phyloP scores from a whole-genome alignment of 306 rosid species.

The Cajanus cajan region DNA sequence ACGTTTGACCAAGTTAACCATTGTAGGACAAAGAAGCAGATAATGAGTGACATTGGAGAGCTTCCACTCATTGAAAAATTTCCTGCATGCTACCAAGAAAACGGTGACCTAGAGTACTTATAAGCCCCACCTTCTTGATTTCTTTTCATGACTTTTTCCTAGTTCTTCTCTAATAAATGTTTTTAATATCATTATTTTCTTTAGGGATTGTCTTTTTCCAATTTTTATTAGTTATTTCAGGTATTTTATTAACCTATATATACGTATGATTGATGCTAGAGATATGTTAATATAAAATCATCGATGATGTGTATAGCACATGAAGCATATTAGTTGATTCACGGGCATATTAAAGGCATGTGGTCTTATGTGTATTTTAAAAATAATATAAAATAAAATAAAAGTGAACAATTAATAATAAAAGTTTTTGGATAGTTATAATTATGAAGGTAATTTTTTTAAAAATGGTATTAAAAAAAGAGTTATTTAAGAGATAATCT shows the following conservation, averaged over 20 bases:
- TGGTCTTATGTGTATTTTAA: no score
- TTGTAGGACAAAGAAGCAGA: neutral
- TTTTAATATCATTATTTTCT: neutral
- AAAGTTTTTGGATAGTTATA: no score
- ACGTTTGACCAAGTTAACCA: conserved; percentile 11
- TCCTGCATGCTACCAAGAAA: neutral
- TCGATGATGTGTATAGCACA: no score
- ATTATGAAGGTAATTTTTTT: no score
- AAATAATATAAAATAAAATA: no score
- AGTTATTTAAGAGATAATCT: no score
- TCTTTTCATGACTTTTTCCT: neutral
- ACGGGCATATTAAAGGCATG: no score
- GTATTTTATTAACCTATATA: neutral
- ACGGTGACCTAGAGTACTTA: neutral
- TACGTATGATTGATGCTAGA: no score
- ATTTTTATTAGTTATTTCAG: neutral
- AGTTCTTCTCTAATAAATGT: neutral
- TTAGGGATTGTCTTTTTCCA: neutral
- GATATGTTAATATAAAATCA: no score
- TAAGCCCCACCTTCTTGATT: neutral
- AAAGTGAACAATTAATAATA: no score
- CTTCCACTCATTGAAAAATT: neutral
- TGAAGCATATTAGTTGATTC: no score
- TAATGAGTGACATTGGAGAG: neutral
- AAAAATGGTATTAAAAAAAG: no score